phyloP scores from a whole-genome alignment of 2,329 filamentous ascomycete genomes.

The Arthrocladium fulminans region DNA sequence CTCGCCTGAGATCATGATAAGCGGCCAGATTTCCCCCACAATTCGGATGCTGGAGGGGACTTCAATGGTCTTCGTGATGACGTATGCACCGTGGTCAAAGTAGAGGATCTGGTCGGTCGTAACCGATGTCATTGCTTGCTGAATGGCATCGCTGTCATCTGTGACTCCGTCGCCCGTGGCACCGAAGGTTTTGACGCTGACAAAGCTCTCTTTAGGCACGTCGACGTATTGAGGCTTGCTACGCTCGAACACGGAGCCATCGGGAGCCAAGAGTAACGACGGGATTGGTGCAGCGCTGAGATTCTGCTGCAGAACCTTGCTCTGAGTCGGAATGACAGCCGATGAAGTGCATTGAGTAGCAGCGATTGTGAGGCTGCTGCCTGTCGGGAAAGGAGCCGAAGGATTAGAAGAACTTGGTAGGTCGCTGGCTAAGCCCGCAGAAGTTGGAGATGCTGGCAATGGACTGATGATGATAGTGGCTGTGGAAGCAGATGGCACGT shows the following conservation, averaged over 20 bases:
- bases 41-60: conserved; percentile 71
- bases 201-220: conserved; percentile 58
- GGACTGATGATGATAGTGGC: conserved; percentile 6
- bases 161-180: conserved; percentile 79
- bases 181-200: conserved; percentile 73
- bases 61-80: conserved; percentile 51
- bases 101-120: conserved; percentile 53
- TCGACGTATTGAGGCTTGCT: conserved; percentile 82
- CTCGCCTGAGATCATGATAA: conserved; percentile 72
- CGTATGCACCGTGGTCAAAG: conserved; percentile 56
- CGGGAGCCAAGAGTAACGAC: conserved; percentile 51
- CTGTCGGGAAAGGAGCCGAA: conserved; percentile 2
- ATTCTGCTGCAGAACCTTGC: conserved; percentile 47
- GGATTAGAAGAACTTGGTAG: conserved; percentile 12
- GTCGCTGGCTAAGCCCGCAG: background rate
- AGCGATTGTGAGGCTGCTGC: conserved; percentile 7
- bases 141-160: conserved; percentile 80
- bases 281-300: conserved; percentile 55
- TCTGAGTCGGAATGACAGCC: conserved; percentile 26
- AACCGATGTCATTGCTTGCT: conserved; percentile 63
- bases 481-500: conserved; percentile 5
- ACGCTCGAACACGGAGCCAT: conserved; percentile 67
- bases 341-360: conserved; percentile 9
- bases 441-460: background rate
- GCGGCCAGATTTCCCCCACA: conserved; percentile 82